These are phyloP conservation scores for Penicilliopsis zonata DNA, from an alignment of 495 filamentous ascomycete genomes.

Conservation along the genomic window DNA sequence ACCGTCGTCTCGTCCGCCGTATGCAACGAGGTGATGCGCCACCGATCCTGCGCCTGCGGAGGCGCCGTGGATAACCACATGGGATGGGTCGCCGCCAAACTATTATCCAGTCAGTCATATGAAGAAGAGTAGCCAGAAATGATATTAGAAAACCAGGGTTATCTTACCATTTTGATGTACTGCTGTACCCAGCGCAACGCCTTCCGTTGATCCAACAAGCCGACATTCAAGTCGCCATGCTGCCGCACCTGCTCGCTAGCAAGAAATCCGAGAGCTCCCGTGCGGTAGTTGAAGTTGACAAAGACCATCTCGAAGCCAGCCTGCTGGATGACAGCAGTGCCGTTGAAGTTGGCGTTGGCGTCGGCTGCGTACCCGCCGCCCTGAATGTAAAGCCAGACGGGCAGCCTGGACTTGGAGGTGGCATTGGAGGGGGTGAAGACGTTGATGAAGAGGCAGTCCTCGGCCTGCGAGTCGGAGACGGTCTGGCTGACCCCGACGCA, in stretches of 20 bases:
- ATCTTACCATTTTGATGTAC: constrained; percentile 34
- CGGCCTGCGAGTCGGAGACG: constrained; percentile 7
- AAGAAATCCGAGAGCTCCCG: constrained; percentile 60
- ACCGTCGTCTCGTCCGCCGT: constrained; percentile 34
- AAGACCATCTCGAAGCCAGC: constrained; percentile 44
- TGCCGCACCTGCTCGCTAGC: constrained; percentile 43
- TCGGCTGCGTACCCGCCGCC: constrained; percentile 55
- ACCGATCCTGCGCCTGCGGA: constrained; percentile 58
- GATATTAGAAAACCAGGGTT: neutral
- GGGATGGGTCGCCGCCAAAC: constrained; percentile 59
- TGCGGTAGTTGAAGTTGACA: constrained; percentile 66
- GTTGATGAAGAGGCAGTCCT: constrained; percentile 62
- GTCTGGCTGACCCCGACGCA: constrained; percentile 12
- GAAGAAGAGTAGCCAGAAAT: neutral
- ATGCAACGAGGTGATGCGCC: constrained; percentile 50
- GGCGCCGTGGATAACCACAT: constrained; percentile 56
- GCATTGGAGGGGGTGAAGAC: constrained; percentile 50
- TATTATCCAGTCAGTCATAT: constrained; percentile 7
- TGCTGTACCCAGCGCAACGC: constrained; percentile 51
- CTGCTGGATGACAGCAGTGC: constrained; percentile 40
- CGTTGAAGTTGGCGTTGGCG: constrained; percentile 54
- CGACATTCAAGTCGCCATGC: constrained; percentile 43
- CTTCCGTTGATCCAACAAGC: constrained; percentile 54
- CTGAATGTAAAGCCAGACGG: constrained; percentile 62
- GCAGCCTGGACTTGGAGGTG: constrained; percentile 36